phyloP scores from a whole-genome alignment of 2,329 filamentous ascomycete genomes.

The Bipolaris gigantea region DNA sequence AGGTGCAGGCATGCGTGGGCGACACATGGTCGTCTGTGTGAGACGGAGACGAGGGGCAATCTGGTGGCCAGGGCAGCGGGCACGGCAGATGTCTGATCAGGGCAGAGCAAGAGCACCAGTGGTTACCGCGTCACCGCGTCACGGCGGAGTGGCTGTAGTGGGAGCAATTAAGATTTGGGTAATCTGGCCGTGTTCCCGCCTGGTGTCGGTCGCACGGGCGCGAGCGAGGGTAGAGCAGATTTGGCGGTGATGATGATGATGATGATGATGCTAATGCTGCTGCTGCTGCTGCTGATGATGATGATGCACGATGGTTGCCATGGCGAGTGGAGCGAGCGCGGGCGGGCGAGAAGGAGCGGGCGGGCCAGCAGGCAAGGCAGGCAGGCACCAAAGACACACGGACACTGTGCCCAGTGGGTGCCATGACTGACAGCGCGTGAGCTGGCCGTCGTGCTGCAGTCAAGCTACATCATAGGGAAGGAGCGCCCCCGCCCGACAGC shows the following conservation, averaged over 20 bases:
- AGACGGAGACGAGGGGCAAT: conserved; percentile 17
- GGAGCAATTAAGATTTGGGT: conserved; percentile 27
- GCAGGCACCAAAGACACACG: no score
- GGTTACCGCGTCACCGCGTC: conserved; percentile 21
- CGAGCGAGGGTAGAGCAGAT: not conserved
- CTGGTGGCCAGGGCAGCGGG: conserved; percentile 1
- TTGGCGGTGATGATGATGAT: not conserved
- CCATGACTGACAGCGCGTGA: not conserved
- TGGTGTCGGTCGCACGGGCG: conserved; percentile 7
- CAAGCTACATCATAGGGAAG: conserved; percentile 23
- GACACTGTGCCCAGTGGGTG: not conserved
- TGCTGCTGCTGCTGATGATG: not conserved
- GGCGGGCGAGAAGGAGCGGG: no score
- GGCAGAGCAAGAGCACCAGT: not conserved
- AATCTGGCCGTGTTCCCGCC: conserved; percentile 6
- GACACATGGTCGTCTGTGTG: not conserved
- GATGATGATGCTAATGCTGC: no score
- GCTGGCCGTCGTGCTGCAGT: conserved; percentile 7
- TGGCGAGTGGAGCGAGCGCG: not conserved
- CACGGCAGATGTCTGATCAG: not conserved
- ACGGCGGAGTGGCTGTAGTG: conserved; percentile 14
- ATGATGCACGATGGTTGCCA: not conserved
- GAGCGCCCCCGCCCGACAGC: conserved; percentile 12
- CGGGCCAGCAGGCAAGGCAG: no score
- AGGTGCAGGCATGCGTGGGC: not conserved